A percentile compares a stretch with the other conserved stretches of the same genome.
Conservation (phyloP, 129 eudicot genomes). For the Artemisia tridentata region DNA sequence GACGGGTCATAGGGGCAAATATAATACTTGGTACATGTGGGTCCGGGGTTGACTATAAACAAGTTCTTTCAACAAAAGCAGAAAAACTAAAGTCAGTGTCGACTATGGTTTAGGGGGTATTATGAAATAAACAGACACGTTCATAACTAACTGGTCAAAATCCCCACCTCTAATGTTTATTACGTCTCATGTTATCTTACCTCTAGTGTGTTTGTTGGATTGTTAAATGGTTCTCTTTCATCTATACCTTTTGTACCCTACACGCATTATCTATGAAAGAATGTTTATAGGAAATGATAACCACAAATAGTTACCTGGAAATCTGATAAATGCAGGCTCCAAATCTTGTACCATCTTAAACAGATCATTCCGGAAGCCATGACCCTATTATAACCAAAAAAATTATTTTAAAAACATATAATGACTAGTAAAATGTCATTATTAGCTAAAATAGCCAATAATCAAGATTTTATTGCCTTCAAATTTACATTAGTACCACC, state of each 20-base stretch:
- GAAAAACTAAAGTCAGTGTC: no score
- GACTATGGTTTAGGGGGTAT: not conserved
- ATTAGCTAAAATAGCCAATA: conserved; percentile 1
- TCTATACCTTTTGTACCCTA: not conserved
- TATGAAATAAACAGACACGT: not conserved
- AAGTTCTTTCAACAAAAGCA: no score
- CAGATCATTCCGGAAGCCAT: conserved; percentile 88
- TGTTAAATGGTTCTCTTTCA: conserved; percentile 1
- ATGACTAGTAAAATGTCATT: not conserved
- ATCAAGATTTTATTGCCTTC: conserved; percentile 6
- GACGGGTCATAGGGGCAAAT: not conserved
- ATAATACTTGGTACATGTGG: not conserved
- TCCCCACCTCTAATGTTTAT: not conserved
- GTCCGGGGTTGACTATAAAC: no score
- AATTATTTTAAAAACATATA: not conserved
- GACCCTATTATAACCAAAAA: conserved; percentile 55
- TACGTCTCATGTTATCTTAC: conserved; percentile 9
- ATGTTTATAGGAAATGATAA: not conserved
- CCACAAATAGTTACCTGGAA: conserved; percentile 63
- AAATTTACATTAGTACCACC: not conserved
- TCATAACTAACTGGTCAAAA: not conserved
- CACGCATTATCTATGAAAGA: not conserved
- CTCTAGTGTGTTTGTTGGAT: not conserved
- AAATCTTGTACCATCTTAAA: conserved; percentile 69
- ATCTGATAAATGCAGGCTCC: conserved; percentile 86